Percentiles rank a stretch among this genome's conserved stretches.
These are phyloP conservation scores for Fraxinus platypoda DNA, from an alignment of 305 asterid genomes.

Conservation along the genomic window DNA sequence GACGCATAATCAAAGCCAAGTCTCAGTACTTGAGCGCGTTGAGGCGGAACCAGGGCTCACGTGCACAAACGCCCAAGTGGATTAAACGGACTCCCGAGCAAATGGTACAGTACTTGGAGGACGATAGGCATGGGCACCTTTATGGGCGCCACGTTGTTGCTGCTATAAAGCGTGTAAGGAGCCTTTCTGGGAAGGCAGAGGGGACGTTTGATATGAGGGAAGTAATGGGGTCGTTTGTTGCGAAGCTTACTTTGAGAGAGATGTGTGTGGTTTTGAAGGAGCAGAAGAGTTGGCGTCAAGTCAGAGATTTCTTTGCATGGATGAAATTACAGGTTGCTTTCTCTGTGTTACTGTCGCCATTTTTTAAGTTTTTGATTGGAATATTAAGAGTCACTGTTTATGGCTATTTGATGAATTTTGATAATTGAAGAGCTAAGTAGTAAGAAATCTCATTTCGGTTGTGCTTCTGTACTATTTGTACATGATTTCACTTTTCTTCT, in stretches of 20 bases:
- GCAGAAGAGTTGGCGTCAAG: slow-evolving; percentile 89
- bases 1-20: slow-evolving; percentile 87
- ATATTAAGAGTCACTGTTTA: neutral
- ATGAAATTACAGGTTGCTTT: slow-evolving; percentile 86
- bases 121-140: slow-evolving; percentile 82
- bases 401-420: neutral
- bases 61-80: slow-evolving; percentile 85
- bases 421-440: neutral
- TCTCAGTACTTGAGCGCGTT: slow-evolving; percentile 68
- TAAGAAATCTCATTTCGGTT: neutral
- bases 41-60: slow-evolving; percentile 88
- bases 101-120: slow-evolving; percentile 83
- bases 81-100: slow-evolving; percentile 86
- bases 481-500: neutral
- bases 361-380: neutral
- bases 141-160: slow-evolving; percentile 89
- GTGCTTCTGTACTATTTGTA: neutral
- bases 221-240: slow-evolving; percentile 78
- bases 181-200: slow-evolving; percentile 56
- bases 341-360: neutral
- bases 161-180: slow-evolving; percentile 79
- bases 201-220: slow-evolving; percentile 80
- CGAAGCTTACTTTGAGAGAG: slow-evolving; percentile 81
- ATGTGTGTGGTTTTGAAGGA: slow-evolving; percentile 95
- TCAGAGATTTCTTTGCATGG: slow-evolving; percentile 84